Base-by-base conservation (phyloP, 2,329 filamentous ascomycete genomes). In the Cadophora sp. region DNA sequence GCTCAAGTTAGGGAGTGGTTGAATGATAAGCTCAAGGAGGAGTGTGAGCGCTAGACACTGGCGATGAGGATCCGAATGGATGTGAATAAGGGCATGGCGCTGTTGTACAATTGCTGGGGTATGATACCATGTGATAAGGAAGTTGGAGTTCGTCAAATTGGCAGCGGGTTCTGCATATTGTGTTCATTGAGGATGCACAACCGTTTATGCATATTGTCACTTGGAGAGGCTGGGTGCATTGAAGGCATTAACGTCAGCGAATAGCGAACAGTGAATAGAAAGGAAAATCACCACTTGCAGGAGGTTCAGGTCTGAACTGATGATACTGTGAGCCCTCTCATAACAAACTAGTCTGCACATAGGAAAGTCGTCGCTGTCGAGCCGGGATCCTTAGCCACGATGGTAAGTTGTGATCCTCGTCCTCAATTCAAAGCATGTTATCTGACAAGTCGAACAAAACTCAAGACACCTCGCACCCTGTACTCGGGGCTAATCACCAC, bases 1-100 rank as follows among this genome's bases (percentile, higher is more conserved):
- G 43, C 59, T 9, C 51, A 65, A 43, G 62, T 67, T 16, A 48
- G 66, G n/a, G 13, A 58, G 8, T 67, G 66, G 66, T 20, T 67
- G 4, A 60, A 59, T 50, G 6, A 18, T 3, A 61, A 61, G 43
- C 59, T 61, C 20, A 50, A 33, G 33, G 55, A 43, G 55, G 55
- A 58, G 13, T 41, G n/a, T 3, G 55, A 58, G 13, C 36, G n/a
- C 1, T 58, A 41, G 33, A 58, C 41, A 43, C 20, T 43, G 20
- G 36, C 18, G 33, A 20, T 22, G n/a, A 48, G 20, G 45, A 27
- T 20, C 22, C 18, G 4, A 58, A 18, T 3, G 20, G 20, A 18
- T 41, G 36, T 43, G 33, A 27, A 58, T 27, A 18, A 51, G n/a
- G 33, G 20, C 18, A 27, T n/a, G 18, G 33, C 4, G 9, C 7